Base-by-base conservation (phyloP, 169 alveolate species). In the Eimeria sp. region DNA sequence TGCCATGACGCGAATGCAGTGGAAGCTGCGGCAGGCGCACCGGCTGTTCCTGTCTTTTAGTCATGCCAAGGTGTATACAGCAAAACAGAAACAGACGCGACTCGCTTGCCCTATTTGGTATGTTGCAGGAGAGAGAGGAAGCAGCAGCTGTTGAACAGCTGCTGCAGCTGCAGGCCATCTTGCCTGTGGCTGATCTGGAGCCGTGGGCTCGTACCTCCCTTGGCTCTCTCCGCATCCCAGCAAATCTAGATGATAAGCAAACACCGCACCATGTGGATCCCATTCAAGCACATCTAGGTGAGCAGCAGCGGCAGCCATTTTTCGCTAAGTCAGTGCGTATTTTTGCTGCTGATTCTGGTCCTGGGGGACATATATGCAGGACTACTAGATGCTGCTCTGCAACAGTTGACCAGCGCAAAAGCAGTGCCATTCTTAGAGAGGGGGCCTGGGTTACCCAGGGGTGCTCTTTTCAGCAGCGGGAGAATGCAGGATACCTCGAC, bases 71-170 rank as follows among this genome's bases (percentile, higher is more conserved):
- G 54, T 52, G 52, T 18, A 74, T 3, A 0, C 6, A 23, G 23
- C 8, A 74, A 43, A 10, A 23, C 8, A 46, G 66, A 52, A 78
- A 18, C 88, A 37, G 33, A 13, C 68, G 6, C 14, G 46, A 11
- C 30, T 60, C 72, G 20, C n/a, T 23, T 62, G n/a, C 64, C 33
- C 27, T 87, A 25, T 40, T 87, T 87, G 46, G 62, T 18, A 49
- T 60, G 82, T 66, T 87, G 83, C 82, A 87, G 93, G 68, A 87
- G 93, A 23, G 82, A 33, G 93, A 87, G 46, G 93, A 87, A 37
- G 93, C 78, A 27, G 93, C 93, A 46, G 93, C 93, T 23, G 82
- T 83, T 40, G 83, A 87, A 46, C 83, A 87, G 82, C 83, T 87
- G 93, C 80, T 87, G 93, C 93, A 87, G 54, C 82, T 87, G 37